Conservation (phyloP, 164 flowering plant genomes). For the Euptelea pleiosperma region DNA sequence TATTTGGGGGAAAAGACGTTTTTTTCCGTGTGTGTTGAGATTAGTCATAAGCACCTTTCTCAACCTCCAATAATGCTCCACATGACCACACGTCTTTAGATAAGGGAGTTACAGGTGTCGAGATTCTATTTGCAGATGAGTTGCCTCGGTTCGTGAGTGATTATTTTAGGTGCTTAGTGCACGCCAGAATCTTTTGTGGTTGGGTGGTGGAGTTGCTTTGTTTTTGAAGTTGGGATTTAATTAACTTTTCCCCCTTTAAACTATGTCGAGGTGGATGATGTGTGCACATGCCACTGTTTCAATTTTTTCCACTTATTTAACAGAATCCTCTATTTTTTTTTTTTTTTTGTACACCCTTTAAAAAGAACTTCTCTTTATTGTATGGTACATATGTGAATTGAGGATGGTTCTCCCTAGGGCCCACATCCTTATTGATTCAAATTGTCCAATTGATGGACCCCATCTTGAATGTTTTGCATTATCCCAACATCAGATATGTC, state of each 20-base stretch:
- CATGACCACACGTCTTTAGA: constrained; percentile 50
- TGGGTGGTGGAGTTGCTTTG: constrained; percentile 5
- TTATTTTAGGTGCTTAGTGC: constrained; percentile 36
- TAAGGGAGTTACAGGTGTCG: constrained; percentile 26
- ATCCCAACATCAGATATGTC: no score
- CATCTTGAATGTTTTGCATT: no score
- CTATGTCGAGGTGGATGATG: constrained; percentile 9
- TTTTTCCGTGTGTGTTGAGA: no score
- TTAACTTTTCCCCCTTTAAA: not conserved
- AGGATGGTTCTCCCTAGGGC: not conserved
- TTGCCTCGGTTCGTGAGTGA: constrained; percentile 26
- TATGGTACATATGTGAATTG: no score
- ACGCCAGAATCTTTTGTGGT: constrained; percentile 44
- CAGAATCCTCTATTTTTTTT: no score
- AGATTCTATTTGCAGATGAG: constrained; percentile 9
- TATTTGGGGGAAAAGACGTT: no score
- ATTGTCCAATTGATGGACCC: no score
- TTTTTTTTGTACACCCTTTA: no score
- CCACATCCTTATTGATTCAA: not conserved
- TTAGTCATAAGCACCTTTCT: no score
- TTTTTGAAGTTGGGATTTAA: not conserved
- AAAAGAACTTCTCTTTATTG: no score
- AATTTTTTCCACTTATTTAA: no score
- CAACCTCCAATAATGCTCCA: constrained; percentile 47
- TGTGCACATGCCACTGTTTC: constrained; percentile 1